A percentile compares a stretch with the other conserved stretches of the same genome.
Evolutionary conservation across 192 early-diverging fungal species (phyloP).

Genomic region (Backusella liffmaniae): DNA sequence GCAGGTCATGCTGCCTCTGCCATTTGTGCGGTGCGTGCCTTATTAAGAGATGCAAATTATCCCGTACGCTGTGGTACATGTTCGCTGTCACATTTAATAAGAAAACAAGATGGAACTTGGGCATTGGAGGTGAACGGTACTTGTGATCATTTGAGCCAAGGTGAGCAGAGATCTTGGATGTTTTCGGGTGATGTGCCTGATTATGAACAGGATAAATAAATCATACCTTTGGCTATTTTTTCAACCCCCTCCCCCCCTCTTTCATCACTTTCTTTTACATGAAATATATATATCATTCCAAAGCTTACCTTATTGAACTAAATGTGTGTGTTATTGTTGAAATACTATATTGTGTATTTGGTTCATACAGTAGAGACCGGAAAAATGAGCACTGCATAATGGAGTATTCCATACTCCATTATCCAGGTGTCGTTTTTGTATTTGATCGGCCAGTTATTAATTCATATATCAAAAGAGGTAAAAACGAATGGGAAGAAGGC

Average conservation of each 20-base stretch:
- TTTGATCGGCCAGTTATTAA: too few species aligned
- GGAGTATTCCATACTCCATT: too few species aligned
- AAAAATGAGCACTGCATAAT: too few species aligned
- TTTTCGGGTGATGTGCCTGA: slow-evolving; percentile 28
- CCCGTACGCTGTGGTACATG: slow-evolving; percentile 22
- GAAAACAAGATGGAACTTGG: slow-evolving; percentile 15
- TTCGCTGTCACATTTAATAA: slow-evolving; percentile 20
- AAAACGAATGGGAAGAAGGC: too few species aligned
- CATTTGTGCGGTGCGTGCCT: slow-evolving; percentile 26
- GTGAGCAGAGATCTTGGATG: slow-evolving; percentile 30
- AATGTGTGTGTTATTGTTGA: too few species aligned
- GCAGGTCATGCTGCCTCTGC: slow-evolving; percentile 31
- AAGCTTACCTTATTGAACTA: too few species aligned
- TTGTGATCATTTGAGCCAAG: slow-evolving; percentile 7
- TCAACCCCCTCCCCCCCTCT: neutral
- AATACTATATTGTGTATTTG: too few species aligned
- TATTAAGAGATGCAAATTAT: slow-evolving; percentile 16
- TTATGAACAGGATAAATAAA: slow-evolving; percentile 13
- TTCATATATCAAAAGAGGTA: too few species aligned
- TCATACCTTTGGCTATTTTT: neutral
- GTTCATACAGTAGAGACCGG: too few species aligned
- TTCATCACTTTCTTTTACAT: too few species aligned
- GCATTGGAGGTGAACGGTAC: slow-evolving; percentile 17
- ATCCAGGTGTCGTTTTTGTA: too few species aligned
- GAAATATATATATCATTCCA: neutral